Conservation (phyloP, 108 stramenopile species). For the Skeletonema potamos region DNA sequence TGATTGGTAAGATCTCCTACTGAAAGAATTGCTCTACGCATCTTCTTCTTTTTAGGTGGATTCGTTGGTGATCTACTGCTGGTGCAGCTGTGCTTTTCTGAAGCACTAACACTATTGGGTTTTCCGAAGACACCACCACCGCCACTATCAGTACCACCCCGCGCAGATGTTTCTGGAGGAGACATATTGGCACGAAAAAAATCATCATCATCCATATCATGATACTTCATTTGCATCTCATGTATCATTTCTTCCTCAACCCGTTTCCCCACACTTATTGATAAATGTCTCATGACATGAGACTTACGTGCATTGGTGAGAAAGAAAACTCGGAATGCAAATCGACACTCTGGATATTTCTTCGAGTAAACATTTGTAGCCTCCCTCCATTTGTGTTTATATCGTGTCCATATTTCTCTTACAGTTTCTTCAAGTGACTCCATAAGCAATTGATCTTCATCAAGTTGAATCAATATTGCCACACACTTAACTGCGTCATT, state of each 20-base stretch:
- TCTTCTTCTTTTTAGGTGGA: background rate
- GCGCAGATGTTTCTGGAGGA: background rate
- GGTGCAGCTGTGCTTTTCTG: constrained; percentile 12
- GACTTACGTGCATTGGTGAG: constrained; percentile 8
- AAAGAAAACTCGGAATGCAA: constrained; percentile 72
- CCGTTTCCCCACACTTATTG: constrained; percentile 37
- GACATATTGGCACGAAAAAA: background rate
- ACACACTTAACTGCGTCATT: constrained; percentile 44
- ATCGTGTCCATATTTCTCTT: constrained; percentile 56
- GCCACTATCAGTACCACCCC: constrained; percentile 2
- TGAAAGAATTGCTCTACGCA: constrained; percentile 11
- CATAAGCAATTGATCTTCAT: background rate
- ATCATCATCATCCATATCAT: constrained; percentile 22
- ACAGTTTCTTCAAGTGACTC: constrained; percentile 24
- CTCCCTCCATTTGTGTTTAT: constrained; percentile 60
- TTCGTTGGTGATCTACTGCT: constrained; percentile 12
- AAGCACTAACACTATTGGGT: background rate
- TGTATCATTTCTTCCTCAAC: constrained; percentile 43
- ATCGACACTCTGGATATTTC: constrained; percentile 69
- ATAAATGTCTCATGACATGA: constrained; percentile 35
- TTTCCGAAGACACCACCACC: background rate
- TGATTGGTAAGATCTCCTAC: constrained; percentile 6
- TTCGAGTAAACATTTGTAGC: constrained; percentile 47
- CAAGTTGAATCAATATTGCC: constrained; percentile 22
- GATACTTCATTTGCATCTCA: constrained; percentile 18